Conservation (phyloP, 495 filamentous ascomycete species). For the Hypoxylon trugodes region DNA sequence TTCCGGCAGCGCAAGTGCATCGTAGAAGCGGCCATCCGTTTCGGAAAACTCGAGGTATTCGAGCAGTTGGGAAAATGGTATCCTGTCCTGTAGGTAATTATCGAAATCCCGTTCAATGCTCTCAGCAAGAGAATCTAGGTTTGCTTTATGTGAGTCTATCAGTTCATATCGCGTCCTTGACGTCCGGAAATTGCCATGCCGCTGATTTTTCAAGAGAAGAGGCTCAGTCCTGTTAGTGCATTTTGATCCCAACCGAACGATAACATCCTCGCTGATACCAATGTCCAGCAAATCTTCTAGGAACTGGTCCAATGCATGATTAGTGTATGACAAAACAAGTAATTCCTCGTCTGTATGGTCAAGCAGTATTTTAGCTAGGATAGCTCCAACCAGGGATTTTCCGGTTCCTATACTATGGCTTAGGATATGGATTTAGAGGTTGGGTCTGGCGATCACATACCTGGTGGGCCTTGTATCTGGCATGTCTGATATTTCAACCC, state of each 20-base stretch:
- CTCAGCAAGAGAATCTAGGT: conserved; percentile 32
- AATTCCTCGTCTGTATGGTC: conserved; percentile 62
- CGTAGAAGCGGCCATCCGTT: conserved; percentile 61
- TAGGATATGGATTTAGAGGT: conserved; percentile 6
- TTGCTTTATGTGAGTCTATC: conserved; percentile 49
- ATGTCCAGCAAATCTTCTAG: conserved; percentile 71
- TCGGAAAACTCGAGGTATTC: conserved; percentile 70
- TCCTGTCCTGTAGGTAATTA: not conserved
- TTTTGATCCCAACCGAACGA: conserved; percentile 76
- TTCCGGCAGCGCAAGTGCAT: conserved; percentile 60
- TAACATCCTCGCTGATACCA: conserved; percentile 61
- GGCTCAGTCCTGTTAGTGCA: conserved; percentile 58
- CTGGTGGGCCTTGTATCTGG: conserved; percentile 80
- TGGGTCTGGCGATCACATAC: conserved; percentile 48
- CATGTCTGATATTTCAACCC: conserved; percentile 65
- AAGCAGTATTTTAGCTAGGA: conserved; percentile 67
- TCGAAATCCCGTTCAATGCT: conserved; percentile 27
- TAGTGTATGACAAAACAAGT: conserved; percentile 69
- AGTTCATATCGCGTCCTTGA: conserved; percentile 45
- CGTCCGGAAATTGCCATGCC: not conserved
- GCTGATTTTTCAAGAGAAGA: conserved; percentile 60
- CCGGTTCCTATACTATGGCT: conserved; percentile 67
- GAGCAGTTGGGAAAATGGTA: conserved; percentile 51
- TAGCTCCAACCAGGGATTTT: conserved; percentile 79
- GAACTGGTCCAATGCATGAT: conserved; percentile 83